Conservation (phyloP, 1,139 yeast species). For the Yamadazyma spencermartinsiae region DNA sequence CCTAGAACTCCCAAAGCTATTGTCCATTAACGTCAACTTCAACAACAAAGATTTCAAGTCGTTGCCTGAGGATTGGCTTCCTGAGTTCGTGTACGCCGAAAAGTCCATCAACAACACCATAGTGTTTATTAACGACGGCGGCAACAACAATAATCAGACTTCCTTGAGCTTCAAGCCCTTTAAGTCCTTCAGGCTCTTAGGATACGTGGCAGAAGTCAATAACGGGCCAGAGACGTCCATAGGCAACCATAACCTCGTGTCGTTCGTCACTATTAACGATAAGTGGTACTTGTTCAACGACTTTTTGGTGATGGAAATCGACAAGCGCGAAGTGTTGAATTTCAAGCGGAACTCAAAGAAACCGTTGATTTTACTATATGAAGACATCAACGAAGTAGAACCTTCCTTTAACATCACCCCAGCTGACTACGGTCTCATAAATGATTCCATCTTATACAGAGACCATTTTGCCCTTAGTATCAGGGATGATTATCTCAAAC, state of each 20-base stretch:
- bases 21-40: slow-evolving; percentile 61
- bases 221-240: slow-evolving; percentile 50
- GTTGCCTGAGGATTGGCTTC: slow-evolving; percentile 48
- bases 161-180: slow-evolving; percentile 21
- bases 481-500: slow-evolving; percentile 57
- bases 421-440: slow-evolving; percentile 32
- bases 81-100: slow-evolving; percentile 16
- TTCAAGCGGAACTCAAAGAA: slow-evolving; percentile 77
- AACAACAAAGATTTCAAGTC: slow-evolving; percentile 47
- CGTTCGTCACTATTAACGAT: slow-evolving; percentile 53
- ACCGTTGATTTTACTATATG: slow-evolving; percentile 74
- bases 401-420: slow-evolving; percentile 17
- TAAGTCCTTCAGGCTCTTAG: slow-evolving; percentile 56
- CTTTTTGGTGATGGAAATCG: slow-evolving; percentile 78
- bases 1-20: slow-evolving; percentile 59
- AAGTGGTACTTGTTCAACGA: slow-evolving; percentile 90
- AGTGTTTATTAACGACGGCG: slow-evolving; percentile 11
- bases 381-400: slow-evolving; percentile 35
- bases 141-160: slow-evolving; percentile 2
- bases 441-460: slow-evolving; percentile 66
- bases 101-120: slow-evolving; percentile 22
- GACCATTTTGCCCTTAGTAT: slow-evolving; percentile 78
- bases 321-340: slow-evolving; percentile 72
- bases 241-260: slow-evolving; percentile 58
- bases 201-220: slow-evolving; percentile 68